Base-by-base conservation (phyloP, 768 basidiomycete genomes). In the Clitopilus passeckerianus region DNA sequence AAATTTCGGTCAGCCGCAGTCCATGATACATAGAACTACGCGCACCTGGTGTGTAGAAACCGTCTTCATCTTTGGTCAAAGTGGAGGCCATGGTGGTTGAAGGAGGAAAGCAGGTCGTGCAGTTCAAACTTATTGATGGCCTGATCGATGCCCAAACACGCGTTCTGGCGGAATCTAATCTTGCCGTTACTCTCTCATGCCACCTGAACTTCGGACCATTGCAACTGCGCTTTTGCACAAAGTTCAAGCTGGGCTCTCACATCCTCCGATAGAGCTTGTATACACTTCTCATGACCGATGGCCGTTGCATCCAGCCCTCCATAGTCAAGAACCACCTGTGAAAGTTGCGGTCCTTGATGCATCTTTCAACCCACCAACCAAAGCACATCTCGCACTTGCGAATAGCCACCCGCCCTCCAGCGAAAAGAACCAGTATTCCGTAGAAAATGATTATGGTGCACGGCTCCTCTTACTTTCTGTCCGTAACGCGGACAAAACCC, bases 341-440 rank as follows among this genome's bases (percentile, higher is more conserved):
- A 80, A 77, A 56, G 80, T 95, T 53, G 80, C 89, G 3, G 76
- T 95, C n/a, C 80, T 97, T 37, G 95, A 97, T 66, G 89, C 93
- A 1, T 95, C 93, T 1, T 98, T 92, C 75, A 96, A 98, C 67
- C 95, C 95, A 2, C 95, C 95, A 1, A 94, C 92, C 2, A 70
- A 81, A 22, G 92, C 95, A 0, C 95, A 98, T 71, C 78, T 89
- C 56, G 87, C 89, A 1, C 84, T 98, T 53, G 86, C 85, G 24
- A 83, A 81, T 59, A 73, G 80, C 57, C 65, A 69, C 34, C 67
- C 69, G 14, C 75, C 70, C 0, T 56, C 14, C n/a, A 64, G 57
- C 15, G 9, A 43, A 18, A 20, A 10, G 15, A 58, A 20, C 30
- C 23, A 37, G 60, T 3, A 30, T 3, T 30, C 61, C 16, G 34